These are phyloP conservation scores for Erysimum cheiranthoides DNA, from an alignment of 345 rosid genomes.

Conservation along the genomic window DNA sequence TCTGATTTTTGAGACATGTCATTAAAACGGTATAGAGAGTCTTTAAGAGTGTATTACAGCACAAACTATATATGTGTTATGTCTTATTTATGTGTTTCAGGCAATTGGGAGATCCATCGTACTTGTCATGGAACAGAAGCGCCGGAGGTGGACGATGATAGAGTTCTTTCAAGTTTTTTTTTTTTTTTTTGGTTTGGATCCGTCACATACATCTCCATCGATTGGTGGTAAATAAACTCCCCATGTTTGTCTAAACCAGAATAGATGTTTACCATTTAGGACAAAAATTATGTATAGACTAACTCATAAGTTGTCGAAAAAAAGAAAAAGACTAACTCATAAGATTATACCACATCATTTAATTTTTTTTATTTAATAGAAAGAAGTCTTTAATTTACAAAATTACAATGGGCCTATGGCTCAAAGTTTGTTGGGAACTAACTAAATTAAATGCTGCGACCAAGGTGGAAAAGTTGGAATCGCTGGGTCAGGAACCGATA, in stretches of 20 bases:
- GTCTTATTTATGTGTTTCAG: slow-evolving; percentile 46
- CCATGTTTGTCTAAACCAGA: not conserved
- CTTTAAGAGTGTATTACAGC: not conserved
- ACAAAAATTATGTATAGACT: not conserved
- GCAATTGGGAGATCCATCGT: slow-evolving; percentile 87
- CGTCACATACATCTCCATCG: not conserved
- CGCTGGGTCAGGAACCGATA: no score
- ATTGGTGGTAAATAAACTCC: slow-evolving; percentile 1
- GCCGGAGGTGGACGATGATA: slow-evolving; percentile 58
- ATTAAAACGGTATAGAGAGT: not conserved
- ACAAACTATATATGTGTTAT: not conserved
- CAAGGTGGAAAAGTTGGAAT: no score
- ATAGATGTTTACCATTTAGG: not conserved
- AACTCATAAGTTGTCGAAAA: no score
- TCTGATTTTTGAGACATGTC: not conserved
- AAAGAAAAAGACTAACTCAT: not conserved
- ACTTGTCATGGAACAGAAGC: slow-evolving; percentile 85
- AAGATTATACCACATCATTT: not conserved
- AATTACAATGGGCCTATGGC: not conserved
- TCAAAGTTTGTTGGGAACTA: not conserved
- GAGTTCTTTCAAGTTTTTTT: not conserved
- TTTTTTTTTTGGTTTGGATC: not conserved
- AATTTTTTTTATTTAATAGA: not conserved
- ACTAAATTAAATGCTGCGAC: no score
- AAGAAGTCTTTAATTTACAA: not conserved